Conservation (phyloP, 2,329 filamentous ascomycete species). For the Epicoccum nigrum region DNA sequence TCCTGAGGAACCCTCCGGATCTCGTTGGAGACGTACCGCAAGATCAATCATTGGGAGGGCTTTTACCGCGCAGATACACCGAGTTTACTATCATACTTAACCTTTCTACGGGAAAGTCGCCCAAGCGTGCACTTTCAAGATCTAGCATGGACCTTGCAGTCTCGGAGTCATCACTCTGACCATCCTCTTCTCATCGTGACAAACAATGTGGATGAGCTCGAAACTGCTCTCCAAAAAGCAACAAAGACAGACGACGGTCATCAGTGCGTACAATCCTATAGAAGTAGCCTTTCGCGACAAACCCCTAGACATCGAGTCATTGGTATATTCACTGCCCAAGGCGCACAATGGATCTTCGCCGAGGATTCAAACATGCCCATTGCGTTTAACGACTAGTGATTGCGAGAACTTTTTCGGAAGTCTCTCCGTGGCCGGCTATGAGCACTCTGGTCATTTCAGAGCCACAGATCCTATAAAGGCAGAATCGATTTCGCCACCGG, state of each 20-base stretch:
- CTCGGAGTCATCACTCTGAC: conserved; percentile 15
- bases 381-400: conserved; percentile 1
- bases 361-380: neutral
- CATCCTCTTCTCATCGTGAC: conserved; percentile 7
- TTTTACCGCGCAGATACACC: neutral
- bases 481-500: conserved; percentile 15
- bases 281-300: neutral
- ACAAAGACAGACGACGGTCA: neutral
- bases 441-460: conserved; percentile 11
- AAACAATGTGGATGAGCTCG: neutral
- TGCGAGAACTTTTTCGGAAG: conserved; percentile 20
- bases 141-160: conserved; percentile 22
- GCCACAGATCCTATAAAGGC: neutral
- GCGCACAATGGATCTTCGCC: conserved; percentile 29
- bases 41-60: neutral
- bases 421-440: neutral
- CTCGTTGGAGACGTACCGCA: neutral
- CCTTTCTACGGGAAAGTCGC: neutral
- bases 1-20: neutral
- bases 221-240: neutral
- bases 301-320: neutral
- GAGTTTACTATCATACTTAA: too few species aligned
- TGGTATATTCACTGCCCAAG: conserved; percentile 33
- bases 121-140: neutral
- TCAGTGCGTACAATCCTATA: neutral